A percentile compares a stretch with the other conserved stretches of the same genome.
These are phyloP conservation scores for Trametes villosa DNA, from an alignment of 768 basidiomycete genomes.

Conservation along the genomic window DNA sequence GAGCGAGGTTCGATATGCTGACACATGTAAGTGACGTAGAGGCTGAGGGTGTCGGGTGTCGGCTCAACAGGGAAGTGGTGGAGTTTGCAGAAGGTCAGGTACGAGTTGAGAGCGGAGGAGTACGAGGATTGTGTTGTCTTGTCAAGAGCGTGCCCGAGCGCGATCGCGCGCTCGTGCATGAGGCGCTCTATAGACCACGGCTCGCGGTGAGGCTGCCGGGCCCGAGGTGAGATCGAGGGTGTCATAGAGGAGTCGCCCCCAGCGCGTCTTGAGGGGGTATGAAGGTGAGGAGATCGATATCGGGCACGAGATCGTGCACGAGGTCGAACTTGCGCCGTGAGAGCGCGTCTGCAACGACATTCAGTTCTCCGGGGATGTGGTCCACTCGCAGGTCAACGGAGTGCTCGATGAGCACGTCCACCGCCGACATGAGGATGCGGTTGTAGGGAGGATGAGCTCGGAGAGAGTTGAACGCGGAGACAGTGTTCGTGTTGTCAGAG, in stretches of 20 bases:
- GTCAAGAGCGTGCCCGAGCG: constrained; percentile 30
- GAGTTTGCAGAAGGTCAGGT: constrained; percentile 37
- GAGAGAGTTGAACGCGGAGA: constrained; percentile 31
- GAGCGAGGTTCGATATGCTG: background rate
- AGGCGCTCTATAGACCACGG: constrained; percentile 43
- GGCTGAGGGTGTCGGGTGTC: background rate
- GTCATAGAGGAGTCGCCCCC: constrained; percentile 33
- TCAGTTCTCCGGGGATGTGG: constrained; percentile 30
- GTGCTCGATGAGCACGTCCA: constrained; percentile 13
- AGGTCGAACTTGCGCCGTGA: background rate
- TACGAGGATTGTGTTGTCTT: constrained; percentile 31
- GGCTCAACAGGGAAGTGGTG: background rate
- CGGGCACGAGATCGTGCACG: background rate
- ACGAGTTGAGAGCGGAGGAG: constrained; percentile 42
- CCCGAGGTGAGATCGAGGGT: background rate
- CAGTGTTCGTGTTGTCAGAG: constrained; percentile 35
- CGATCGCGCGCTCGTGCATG: constrained; percentile 32
- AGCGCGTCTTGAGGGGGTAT: constrained; percentile 28
- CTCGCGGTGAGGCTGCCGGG: constrained; percentile 38
- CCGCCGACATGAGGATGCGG: constrained; percentile 18
- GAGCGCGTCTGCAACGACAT: constrained; percentile 9
- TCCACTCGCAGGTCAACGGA: constrained; percentile 25
- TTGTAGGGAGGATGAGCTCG: constrained; percentile 23
- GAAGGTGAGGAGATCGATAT: background rate
- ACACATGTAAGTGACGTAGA: background rate